Evolutionary conservation across 352 stramenopile species (phyloP).

Genomic region (Pythium graminicola): DNA sequence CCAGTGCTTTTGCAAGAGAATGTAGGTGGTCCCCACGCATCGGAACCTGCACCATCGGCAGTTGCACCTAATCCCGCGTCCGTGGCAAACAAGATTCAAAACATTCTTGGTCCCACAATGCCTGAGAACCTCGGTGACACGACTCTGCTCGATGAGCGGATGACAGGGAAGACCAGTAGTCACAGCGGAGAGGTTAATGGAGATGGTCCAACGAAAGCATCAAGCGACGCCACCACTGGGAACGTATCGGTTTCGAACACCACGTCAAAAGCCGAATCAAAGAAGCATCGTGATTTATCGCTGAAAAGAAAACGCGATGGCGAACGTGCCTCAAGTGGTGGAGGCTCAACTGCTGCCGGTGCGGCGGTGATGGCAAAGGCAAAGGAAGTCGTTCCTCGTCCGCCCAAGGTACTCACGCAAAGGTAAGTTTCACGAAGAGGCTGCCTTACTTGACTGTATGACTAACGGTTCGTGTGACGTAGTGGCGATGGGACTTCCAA

Average conservation of each 20-base stretch:
- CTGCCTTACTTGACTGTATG: not conserved
- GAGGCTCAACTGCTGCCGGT: slow-evolving; percentile 15
- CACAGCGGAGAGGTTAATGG: not conserved
- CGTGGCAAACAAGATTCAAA: slow-evolving; percentile 73
- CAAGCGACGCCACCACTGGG: not conserved
- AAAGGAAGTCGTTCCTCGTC: slow-evolving; percentile 47
- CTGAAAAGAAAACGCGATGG: slow-evolving; percentile 68
- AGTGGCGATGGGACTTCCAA: slow-evolving; percentile 4
- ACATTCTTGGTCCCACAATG: slow-evolving; percentile 59
- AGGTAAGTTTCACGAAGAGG: slow-evolving; percentile 27
- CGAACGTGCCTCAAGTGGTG: slow-evolving; percentile 23
- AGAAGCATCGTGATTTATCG: slow-evolving; percentile 23
- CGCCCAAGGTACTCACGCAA: slow-evolving; percentile 43
- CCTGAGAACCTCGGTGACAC: slow-evolving; percentile 47
- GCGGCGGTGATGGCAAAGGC: slow-evolving; percentile 36
- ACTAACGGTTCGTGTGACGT: not conserved
- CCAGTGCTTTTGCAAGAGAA: slow-evolving; percentile 39
- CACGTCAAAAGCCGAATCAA: slow-evolving; percentile 7
- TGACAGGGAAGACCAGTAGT: slow-evolving; percentile 30
- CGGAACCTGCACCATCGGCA: not conserved
- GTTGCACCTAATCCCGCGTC: slow-evolving; percentile 38
- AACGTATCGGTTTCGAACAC: not conserved
- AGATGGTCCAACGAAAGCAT: not conserved
- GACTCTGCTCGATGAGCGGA: slow-evolving; percentile 49
- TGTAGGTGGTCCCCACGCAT: slow-evolving; percentile 5